Base-by-base conservation (phyloP, 73 alveolate genomes). In the Paramecium octaurelia region DNA sequence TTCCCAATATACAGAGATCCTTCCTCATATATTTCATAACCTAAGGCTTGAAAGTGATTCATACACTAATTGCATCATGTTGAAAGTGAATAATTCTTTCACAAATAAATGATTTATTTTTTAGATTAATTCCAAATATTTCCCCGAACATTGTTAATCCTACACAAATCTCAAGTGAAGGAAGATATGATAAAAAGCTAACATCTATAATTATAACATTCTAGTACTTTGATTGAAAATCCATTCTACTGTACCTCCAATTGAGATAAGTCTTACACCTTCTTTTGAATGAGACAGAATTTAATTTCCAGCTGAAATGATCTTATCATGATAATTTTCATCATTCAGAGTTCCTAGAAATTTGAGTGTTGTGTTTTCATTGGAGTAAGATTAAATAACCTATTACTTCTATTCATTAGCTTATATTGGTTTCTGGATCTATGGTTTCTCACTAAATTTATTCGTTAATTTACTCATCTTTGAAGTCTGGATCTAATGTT, bases 21-120 rank as follows among this genome's bases (percentile, higher is more conserved):
- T 75, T 75, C 40, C 88, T 75, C 88, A 75, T 75, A 75, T 34
- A 44, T 75, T 75, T 75, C 88, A 75, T 75, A 16, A 75, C 88
- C 69, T 54, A 54, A 18, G 18, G 2, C 69, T 18, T 48, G n/a
- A 0, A 54, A 1, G 8, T 2, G 0, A 54, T 18, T 54, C 29
- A 64, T 64, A 64, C 84, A 27, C 6, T 80, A 23, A 80, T 46
- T 80, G 27, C 44, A 35, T 80, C 70, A 31, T 40, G 46, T 46
- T 40, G 9, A 48, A 48, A 80, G 23, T 80, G 48, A 2, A 18
- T 23, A 2, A 80, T 80, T 21, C 48, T 42, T 46, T 80, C 91
- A 12, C 50, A 18, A 9, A 80, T 0, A 44, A 14, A 23, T 9
- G 70, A 31, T 43, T 80, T 80, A 21, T 40, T 48, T 46, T 48